Evolutionary conservation across 2,329 filamentous ascomycete species (phyloP).

Genomic region (Penicillium freii): DNA sequence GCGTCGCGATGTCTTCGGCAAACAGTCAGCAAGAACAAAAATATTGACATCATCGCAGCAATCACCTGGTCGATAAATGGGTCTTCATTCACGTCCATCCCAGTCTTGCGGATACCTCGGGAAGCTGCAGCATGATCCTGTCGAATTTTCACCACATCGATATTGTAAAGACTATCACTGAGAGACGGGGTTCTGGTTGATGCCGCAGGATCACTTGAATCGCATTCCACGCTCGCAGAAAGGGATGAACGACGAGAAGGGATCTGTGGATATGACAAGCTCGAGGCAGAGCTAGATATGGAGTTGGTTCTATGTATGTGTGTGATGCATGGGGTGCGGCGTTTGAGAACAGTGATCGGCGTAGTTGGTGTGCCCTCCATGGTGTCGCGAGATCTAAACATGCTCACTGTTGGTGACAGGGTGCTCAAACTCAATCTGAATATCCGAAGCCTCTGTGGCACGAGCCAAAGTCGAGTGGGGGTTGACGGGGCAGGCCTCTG

Average conservation of each 20-base stretch:
- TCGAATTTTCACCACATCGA: conserved; percentile 27
- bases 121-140: not conserved
- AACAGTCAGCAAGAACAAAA: conserved; percentile 5
- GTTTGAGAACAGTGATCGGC: conserved; percentile 55
- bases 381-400: conserved; percentile 18
- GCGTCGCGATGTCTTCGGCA: conserved; percentile 4
- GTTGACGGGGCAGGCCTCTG: conserved; percentile 28
- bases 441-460: conserved; percentile 28
- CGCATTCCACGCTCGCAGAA: conserved; percentile 7
- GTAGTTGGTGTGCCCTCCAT: conserved; percentile 38
- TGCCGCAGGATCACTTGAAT: conserved; percentile 14
- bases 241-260: conserved; percentile 31
- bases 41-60: not conserved
- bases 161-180: conserved; percentile 16
- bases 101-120: not conserved
- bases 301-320: conserved; percentile 4
- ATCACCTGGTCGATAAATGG: conserved; percentile 20
- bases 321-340: conserved; percentile 1
- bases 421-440: conserved; percentile 26
- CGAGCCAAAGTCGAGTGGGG: conserved; percentile 26
- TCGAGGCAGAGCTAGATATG: conserved; percentile 3
- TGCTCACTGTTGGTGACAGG: conserved; percentile 25
- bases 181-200: conserved; percentile 28
- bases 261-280: conserved; percentile 24
- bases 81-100: conserved; percentile 5